Evolutionary conservation across 2,329 filamentous ascomycete genomes (phyloP), one percentile per base, ranked within the genome.

Genomic region (Cryphonectria radicalis): DNA sequence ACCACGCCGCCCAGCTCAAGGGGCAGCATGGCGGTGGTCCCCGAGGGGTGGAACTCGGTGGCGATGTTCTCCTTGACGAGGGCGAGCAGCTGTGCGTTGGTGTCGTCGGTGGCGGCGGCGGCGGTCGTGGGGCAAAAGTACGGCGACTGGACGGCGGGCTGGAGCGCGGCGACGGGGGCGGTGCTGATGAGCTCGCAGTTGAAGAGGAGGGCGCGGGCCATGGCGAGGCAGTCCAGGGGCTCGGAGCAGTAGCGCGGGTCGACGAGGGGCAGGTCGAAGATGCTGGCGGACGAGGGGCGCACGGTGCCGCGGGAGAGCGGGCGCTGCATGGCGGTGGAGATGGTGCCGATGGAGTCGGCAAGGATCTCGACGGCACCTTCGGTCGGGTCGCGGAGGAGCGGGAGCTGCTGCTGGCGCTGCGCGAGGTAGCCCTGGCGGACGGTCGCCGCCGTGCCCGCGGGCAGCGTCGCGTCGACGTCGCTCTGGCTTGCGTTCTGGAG

Each of bases 231-330:
- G 73, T 88, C 86, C 19, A 81, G 78, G 32, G 84, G 83, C 8
- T 81, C 79, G 63, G 81, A 78, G 83, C 78, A 86, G 76, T 83
- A 86, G 70, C 84, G 84, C 77, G 86, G 86, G 71, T 82, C 79
- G 72, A 89, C 87, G n/a, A 83, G 76, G 0, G 88, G 86, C 19
- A 82, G 81, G 63, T 87, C 86, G 25, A 76, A 66, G 14, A 76
- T 68, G 75, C 88, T 82, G 0, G 82, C 77, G 0, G 86, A 87
- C 37, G 79, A 80, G 5, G 89, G 83, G 0, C 78, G 82, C 17
- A 90, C 86, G 1, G 82, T 84, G n/a, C 88, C 87, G 37, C 77
- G 73, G 50, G 74, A 76, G 35, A 78, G 71, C 4, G 77, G 76
- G 53, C 73, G 72, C 67, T 75, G 73, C 65, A 74, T 70, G 8